Evolutionary conservation across 257 asterid genomes (phyloP).

Genomic region (Ehretia macrophylla): DNA sequence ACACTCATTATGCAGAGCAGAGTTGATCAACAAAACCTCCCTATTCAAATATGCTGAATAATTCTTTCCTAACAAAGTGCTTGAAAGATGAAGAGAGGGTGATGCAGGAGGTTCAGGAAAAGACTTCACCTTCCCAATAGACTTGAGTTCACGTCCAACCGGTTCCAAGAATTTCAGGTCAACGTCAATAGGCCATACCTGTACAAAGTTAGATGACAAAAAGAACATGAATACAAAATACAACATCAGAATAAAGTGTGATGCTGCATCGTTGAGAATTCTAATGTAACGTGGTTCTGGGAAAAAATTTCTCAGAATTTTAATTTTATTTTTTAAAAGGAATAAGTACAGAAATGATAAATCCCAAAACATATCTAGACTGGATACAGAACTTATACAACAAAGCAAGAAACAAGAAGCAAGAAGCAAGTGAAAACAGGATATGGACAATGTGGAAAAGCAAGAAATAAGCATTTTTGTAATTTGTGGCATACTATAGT

Average conservation of each 20-base stretch:
- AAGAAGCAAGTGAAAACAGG: background rate
- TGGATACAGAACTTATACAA: background rate
- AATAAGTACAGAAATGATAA: background rate
- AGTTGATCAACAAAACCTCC: no score
- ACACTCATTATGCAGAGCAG: no score
- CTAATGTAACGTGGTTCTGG: background rate
- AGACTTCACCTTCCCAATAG: conserved; percentile 63
- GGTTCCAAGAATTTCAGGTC: conserved; percentile 93
- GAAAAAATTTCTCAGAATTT: background rate
- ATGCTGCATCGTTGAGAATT: background rate
- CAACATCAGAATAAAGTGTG: no score
- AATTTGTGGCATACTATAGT: background rate
- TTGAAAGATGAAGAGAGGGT: background rate
- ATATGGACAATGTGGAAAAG: background rate
- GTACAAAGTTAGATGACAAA: conserved; percentile 1
- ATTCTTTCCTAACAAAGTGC: background rate
- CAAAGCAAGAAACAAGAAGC: background rate
- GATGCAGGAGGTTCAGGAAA: background rate
- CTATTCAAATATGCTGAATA: no score
- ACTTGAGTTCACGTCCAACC: conserved; percentile 76
- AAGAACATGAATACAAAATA: background rate
- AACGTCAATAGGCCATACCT: conserved; percentile 95
- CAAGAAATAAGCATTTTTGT: background rate
- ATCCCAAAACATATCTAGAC: background rate
- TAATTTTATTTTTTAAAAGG: no score